phyloP scores from a whole-genome alignment of 2,329 filamentous ascomycete genomes.

The Xylariales sp. region DNA sequence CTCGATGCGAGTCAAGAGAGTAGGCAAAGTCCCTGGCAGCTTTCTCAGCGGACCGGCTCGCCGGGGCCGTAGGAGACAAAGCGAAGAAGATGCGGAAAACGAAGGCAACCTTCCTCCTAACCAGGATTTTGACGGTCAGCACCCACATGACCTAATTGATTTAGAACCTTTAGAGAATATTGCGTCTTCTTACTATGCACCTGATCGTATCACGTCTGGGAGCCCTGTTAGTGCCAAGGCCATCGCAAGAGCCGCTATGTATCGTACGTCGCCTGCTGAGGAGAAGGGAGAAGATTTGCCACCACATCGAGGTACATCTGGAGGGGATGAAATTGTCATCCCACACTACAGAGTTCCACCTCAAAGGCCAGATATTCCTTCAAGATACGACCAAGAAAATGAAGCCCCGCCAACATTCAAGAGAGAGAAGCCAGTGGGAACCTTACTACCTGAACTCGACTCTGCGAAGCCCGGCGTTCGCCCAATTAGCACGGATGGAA shows the following conservation, averaged over 20 bases:
- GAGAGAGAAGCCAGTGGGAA: slow-evolving; percentile 66
- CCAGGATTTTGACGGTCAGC: slow-evolving; percentile 58
- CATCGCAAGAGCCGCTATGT: slow-evolving; percentile 56
- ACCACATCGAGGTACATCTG: slow-evolving; percentile 45
- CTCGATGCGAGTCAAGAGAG: slow-evolving; percentile 81
- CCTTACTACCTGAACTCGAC: slow-evolving; percentile 66
- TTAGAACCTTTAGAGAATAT: slow-evolving; percentile 53
- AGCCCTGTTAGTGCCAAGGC: slow-evolving; percentile 66
- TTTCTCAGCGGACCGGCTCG: slow-evolving; percentile 85
- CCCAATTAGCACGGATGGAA: slow-evolving; percentile 60
- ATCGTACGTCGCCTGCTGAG: slow-evolving; percentile 54
- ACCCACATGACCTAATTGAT: slow-evolving; percentile 50
- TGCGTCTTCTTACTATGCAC: slow-evolving; percentile 59
- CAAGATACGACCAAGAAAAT: slow-evolving; percentile 85
- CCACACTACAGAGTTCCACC: slow-evolving; percentile 70
- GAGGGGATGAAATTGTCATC: slow-evolving; percentile 55
- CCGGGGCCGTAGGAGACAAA: slow-evolving; percentile 75
- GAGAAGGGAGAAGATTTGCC: slow-evolving; percentile 47
- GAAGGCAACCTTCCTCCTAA: slow-evolving; percentile 57
- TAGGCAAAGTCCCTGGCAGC: slow-evolving; percentile 78
- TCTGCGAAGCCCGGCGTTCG: slow-evolving; percentile 64
- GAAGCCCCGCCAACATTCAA: slow-evolving; percentile 77
- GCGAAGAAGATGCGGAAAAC: slow-evolving; percentile 71
- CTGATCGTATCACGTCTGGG: slow-evolving; percentile 66
- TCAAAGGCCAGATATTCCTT: slow-evolving; percentile 67